A percentile compares a stretch with the other conserved stretches of the same genome.
phyloP scores from a whole-genome alignment of 371 early-diverging fungal species.

The Actinomucor elegans region DNA sequence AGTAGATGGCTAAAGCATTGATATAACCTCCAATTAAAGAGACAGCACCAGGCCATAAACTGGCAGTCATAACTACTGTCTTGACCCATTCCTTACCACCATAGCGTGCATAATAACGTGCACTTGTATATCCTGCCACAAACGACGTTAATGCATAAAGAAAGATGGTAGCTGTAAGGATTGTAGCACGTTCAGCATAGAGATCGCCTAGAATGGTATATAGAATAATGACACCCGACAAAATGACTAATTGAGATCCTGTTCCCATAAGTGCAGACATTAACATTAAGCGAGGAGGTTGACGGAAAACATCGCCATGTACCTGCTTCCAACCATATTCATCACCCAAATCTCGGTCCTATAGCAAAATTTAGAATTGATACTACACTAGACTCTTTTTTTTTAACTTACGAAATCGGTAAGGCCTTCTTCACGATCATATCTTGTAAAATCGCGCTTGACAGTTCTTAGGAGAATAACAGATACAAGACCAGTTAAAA shows the following conservation, averaged over 20 bases:
- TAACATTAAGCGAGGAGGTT: constrained; percentile 68
- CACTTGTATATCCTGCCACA: constrained; percentile 71
- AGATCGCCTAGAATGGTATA: constrained; percentile 74
- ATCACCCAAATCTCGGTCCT: constrained; percentile 82
- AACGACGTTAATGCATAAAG: constrained; percentile 77
- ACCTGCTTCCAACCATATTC: constrained; percentile 93
- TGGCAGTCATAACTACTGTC: constrained; percentile 69
- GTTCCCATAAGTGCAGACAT: constrained; percentile 74
- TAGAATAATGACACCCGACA: constrained; percentile 67
- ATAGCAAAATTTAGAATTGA: not conserved
- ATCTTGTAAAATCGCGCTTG: constrained; percentile 76
- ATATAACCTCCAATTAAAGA: constrained; percentile 58
- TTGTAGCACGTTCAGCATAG: constrained; percentile 76
- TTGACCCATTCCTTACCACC: constrained; percentile 77
- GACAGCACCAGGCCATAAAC: constrained; percentile 72
- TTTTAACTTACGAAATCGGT: constrained; percentile 63
- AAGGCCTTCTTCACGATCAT: constrained; percentile 75
- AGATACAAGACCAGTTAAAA: constrained; percentile 76
- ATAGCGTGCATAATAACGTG: constrained; percentile 69
- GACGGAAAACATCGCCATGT: constrained; percentile 86
- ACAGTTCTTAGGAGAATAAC: constrained; percentile 75
- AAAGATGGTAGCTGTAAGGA: constrained; percentile 80
- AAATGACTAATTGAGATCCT: constrained; percentile 68
- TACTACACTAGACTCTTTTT: not conserved
- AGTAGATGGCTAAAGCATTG: constrained; percentile 76